Evolutionary conservation across 768 basidiomycete genomes (phyloP), one percentile per base, ranked within the genome.

Genomic region (Mycena indigotica): DNA sequence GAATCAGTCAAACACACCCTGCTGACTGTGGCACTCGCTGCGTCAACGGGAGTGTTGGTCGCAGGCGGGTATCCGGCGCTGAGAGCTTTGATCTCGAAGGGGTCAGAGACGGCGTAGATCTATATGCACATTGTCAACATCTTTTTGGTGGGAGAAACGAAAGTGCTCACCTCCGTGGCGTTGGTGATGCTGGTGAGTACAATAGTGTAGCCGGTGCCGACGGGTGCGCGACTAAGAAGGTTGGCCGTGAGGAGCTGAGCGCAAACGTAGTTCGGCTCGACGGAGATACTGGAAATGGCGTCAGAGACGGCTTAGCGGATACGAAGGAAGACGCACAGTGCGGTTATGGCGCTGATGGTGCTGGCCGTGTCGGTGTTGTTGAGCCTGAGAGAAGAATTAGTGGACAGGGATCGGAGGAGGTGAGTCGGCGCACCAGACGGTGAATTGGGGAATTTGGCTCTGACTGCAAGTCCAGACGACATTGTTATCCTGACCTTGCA

Each of bases 181-280:
- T 62, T 63, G 12, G 2, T 29, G 41, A 50, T 48, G 15, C 57
- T 25, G 1, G 55, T 23, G 8, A 59, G 2, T 12, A 39, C 21
- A 49, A 63, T 44, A 29, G 52, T 50, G 55, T 63, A 63, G 2
- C 57, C 57, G 4, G 6, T 28, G 26, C 57, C 62, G 23, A 56
- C 32, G 26, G 62, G 62, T 16, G 17, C 39, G n/a, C n/a, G n/a
- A 26, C 8, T 56, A 23, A 23, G 4, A 19, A 51, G 24, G 23
- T 35, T 41, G 21, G 28, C 35, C 3, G 5, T 3, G 46, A 62
- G 25, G 25, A 6, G 5, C 57, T 58, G 61, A 8, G 4, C 25
- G 61, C 61, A 62, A 55, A 55, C 53, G 48, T 29, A 63, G 57
- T 63, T 63, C 15, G 52, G 51, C 61, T 58, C 54, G 15, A 58